These are phyloP conservation scores for Chaetomium fimeti DNA, from an alignment of 495 filamentous ascomycete genomes.

Conservation along the genomic window DNA sequence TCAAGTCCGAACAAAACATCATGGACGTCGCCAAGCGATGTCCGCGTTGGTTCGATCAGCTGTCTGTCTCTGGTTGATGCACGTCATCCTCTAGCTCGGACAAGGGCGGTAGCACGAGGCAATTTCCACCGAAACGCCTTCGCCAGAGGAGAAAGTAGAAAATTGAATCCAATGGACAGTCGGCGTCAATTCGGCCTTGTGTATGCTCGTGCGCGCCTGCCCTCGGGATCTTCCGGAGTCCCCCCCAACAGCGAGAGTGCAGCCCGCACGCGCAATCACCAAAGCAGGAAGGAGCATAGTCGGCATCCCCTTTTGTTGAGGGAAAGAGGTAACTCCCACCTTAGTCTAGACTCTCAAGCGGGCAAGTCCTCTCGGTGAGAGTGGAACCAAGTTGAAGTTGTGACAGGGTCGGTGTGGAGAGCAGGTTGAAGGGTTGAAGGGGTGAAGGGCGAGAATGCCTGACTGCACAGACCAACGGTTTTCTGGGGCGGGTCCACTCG, in stretches of 20 bases:
- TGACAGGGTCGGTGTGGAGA: not conserved
- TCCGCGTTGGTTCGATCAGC: not conserved
- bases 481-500: conserved; percentile 4
- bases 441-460: not conserved
- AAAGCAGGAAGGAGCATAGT: not conserved
- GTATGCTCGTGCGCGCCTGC: not conserved
- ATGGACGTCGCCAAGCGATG: not conserved
- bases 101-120: conserved; percentile 9
- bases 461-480: conserved; percentile 15
- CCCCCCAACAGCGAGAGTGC: not conserved
- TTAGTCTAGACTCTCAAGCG: not conserved
- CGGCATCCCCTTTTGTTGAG: not conserved
- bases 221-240: conserved; percentile 9
- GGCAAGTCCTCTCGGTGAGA: conserved; percentile 3
- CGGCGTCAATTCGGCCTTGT: conserved; percentile 9
- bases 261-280: not conserved
- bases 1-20: not conserved
- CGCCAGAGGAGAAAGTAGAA: not conserved
- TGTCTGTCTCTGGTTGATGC: conserved; percentile 11
- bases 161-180: conserved; percentile 16
- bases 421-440: not conserved
- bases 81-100: conserved; percentile 15
- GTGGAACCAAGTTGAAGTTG: not conserved
- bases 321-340: no score
- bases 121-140: conserved; percentile 9